Evolutionary conservation across 2,329 filamentous ascomycete genomes (phyloP), one percentile per base, ranked within the genome.

Genomic region (Drechslera avenae): DNA sequence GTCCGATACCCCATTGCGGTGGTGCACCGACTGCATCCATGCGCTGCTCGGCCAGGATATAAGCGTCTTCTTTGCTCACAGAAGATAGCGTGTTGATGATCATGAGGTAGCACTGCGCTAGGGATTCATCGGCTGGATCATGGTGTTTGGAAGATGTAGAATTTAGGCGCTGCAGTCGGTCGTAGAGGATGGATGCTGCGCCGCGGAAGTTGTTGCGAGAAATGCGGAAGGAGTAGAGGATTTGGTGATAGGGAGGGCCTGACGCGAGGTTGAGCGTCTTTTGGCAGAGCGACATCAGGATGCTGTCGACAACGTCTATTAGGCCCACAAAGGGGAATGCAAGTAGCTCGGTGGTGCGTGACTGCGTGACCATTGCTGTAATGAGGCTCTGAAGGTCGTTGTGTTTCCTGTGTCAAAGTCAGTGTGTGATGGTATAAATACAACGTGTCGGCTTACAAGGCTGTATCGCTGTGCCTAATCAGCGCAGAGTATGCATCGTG

Each of bases 61-160:
- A 99, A 1, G 87, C 88, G 66, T 96, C 89, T 56, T 90, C 85
- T 50, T 86, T 79, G 40, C 89, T 86, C 33, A 97, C 91, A 57
- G 91, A 96, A 59, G 89, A 90, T 54, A 99, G 79, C 1, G 91
- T 87, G 71, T 99, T 99, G 77, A 99, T 96, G 36, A 99, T 83
- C 54, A 91, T 82, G n/a, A 97, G 78, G 64, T 96, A 94, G 66
- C 90, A 88, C 61, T 89, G 84, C 39, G 87, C 86, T 26, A 86
- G 68, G 31, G 79, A 79, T 51, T 82, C 81, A 54, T 83, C 82
- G 39, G 80, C 77, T 1, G 78, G 75, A 51, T 69, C 60, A 67
- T 75, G 62, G 54, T 73, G 52, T 55, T 69, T 69, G 17, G 73
- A 75, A 7, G 68, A 68, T 4, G 71, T 72, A 3, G 68, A 64